Percentiles rank a stretch among this genome's conserved stretches.
These are phyloP conservation scores for Apocynum venetum DNA, from an alignment of 257 asterid species.

Conservation along the genomic window DNA sequence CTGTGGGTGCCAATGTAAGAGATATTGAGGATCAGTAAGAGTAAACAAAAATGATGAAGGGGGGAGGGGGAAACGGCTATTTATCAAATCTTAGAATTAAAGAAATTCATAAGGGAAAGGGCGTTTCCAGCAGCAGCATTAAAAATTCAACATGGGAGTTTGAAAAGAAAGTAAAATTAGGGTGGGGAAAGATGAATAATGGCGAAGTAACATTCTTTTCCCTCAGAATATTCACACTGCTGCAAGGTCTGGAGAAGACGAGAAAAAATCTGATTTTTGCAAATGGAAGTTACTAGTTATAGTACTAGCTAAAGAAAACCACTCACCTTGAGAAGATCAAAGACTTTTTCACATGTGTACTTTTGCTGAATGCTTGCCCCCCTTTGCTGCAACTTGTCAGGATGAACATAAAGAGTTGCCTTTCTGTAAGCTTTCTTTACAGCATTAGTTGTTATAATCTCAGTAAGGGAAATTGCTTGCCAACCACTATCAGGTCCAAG, in stretches of 20 bases:
- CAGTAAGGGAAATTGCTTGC: slow-evolving; percentile 82
- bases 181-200: not conserved
- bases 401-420: slow-evolving; percentile 95
- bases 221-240: no score
- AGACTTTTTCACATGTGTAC: slow-evolving; percentile 89
- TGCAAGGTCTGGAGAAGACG: no score
- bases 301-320: not conserved
- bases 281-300: not conserved
- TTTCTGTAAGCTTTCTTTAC: slow-evolving; percentile 90
- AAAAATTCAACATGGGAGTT: no score
- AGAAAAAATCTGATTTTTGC: no score
- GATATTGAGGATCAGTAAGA: not conserved
- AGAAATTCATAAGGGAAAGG: not conserved
- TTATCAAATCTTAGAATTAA: no score
- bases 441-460: slow-evolving; percentile 71
- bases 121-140: not conserved
- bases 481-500: slow-evolving; percentile 87
- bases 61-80: no score
- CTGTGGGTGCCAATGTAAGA: slow-evolving; percentile 34
- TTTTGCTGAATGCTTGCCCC: slow-evolving; percentile 92
- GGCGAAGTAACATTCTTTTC: no score
- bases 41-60: not conserved
- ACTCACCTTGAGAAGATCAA: slow-evolving; percentile 90
- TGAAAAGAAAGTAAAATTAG: no score
- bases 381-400: slow-evolving; percentile 95